Evolutionary conservation across 2,329 filamentous ascomycete genomes (phyloP), one percentile per base, ranked within the genome.

Genomic region (Penicillium sp.): DNA sequence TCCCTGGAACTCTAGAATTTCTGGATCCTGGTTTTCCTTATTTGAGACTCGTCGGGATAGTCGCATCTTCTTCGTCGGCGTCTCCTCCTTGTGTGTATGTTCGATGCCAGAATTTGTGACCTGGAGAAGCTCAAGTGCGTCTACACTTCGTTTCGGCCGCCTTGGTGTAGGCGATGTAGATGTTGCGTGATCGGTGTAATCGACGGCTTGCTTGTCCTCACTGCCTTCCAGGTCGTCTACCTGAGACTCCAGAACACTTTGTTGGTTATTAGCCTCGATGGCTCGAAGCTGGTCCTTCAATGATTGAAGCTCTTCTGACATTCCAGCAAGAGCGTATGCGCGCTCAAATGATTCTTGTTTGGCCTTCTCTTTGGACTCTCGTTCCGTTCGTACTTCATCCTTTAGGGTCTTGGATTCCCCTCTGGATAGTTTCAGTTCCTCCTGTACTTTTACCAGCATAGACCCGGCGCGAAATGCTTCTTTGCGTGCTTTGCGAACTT

Each of bases 401-500:
- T 82, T 81, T 21, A 81, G 69, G 9, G 74, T 69, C 61, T 76
- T 79, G 24, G 81, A 67, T 59, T 79, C 79, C 1, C 63, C 65
- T 58, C 71, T 72, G 5, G 69, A 65, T 21, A 75, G 66, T 48
- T 76, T 77, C 21, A 79, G 60, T 57, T 78, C 75, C 58, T 84
- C 81, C 63, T 84, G 81, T 7, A 77, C 64, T 62, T 83, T 82
- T 2, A 84, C 77, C 24, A 83, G 61, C 2, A 74, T 72, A 1
- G 81, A 82, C 6, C 80, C 79, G 6, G 80, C 78, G 51, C 81
- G 82, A 64, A 83, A 83, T 1, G 81, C 80, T 62, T 84, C 81
- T 65, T 84, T 84, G 18, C 80, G 73, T 42, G 79, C 74, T 52
- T 78, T 77, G 46, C 80, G 72, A 30, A 83, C 74, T 63, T 84